Base-by-base conservation (phyloP, 1,284 basidiomycete genomes). In the Chondrostereum purpureum region DNA sequence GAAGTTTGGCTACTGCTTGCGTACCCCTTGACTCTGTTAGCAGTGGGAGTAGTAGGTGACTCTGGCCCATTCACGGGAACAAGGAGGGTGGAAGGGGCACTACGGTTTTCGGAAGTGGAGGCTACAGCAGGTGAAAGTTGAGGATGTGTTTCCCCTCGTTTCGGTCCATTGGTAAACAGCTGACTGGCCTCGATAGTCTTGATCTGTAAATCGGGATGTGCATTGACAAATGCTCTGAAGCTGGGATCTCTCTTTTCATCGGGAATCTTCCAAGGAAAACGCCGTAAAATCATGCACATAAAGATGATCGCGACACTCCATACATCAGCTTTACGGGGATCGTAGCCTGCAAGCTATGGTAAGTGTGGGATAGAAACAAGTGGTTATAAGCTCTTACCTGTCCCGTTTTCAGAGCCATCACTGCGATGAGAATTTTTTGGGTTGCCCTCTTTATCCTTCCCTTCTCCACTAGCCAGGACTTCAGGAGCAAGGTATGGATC, bases 261-360 rank as follows among this genome's bases (percentile, higher is more conserved):
- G 17, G 95, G 94, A 48, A 98, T 87, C 68, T 94, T 98, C 96
- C 96, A 99, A 2, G 96, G 96, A 75, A 99, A 99, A 42, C 96
- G 80, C 42, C 95, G 78, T 38, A 99, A 77, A 50, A 96, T 75
- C 96, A 99, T 99, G 73, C 96, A 99, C 70, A 99, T 82, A 74
- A 99, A 98, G 58, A 99, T 99, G 67, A 99, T 94, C 44, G 92
- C 96, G 38, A 95, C 83, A 54, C 89, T 92, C 96, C 96, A 99
- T 12, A 99, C 94, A 60, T 99, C 96, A 10, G 94, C 94, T 68
- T 98, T 87, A 56, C 95, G 79, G 13, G 96, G 95, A 65, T 99
- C 96, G 66, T 99, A 99, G 22, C 27, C 27, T 31, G n/a, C 27
- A n/a, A 31, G 27, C 8, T 8, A 31, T n/a, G n/a, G n/a, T n/a